phyloP scores from a whole-genome alignment of 345 rosid genomes.

The Corchorus capsularis region DNA sequence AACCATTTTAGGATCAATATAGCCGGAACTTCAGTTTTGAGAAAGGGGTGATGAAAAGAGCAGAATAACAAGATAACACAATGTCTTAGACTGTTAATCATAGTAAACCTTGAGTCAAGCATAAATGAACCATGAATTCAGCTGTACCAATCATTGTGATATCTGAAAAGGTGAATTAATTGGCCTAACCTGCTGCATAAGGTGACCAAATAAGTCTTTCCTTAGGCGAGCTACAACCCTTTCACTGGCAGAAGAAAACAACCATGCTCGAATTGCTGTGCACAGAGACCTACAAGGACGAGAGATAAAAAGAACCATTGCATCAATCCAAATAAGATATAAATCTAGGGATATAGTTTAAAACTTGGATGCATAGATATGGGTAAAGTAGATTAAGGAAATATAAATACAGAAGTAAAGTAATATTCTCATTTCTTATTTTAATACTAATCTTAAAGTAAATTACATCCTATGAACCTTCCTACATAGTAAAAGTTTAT shows the following conservation, averaged over 20 bases:
- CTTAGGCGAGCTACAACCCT: slow-evolving; percentile 70
- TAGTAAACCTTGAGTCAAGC: neutral
- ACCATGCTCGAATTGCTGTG: slow-evolving; percentile 62
- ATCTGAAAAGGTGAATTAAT: neutral
- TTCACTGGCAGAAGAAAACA: slow-evolving; percentile 62
- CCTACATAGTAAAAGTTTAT: neutral
- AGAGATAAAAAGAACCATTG: neutral
- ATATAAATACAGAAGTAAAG: neutral
- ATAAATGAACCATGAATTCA: neutral
- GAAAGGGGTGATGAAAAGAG: neutral
- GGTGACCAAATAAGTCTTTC: slow-evolving; percentile 53
- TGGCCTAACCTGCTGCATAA: slow-evolving; percentile 51
- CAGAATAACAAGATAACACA: neutral
- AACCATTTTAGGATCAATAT: slow-evolving; percentile 12
- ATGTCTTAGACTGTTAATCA: neutral
- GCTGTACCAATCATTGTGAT: neutral
- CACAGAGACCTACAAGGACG: slow-evolving; percentile 49
- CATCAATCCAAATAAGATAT: neutral
- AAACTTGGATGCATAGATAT: neutral
- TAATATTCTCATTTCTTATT: neutral
- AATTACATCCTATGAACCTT: neutral
- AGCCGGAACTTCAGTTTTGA: neutral
- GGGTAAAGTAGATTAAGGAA: neutral
- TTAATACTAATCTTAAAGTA: neutral
- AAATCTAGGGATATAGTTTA: neutral